phyloP scores from a whole-genome alignment of 805 yeast genomes.

The Spathaspora boniae region DNA sequence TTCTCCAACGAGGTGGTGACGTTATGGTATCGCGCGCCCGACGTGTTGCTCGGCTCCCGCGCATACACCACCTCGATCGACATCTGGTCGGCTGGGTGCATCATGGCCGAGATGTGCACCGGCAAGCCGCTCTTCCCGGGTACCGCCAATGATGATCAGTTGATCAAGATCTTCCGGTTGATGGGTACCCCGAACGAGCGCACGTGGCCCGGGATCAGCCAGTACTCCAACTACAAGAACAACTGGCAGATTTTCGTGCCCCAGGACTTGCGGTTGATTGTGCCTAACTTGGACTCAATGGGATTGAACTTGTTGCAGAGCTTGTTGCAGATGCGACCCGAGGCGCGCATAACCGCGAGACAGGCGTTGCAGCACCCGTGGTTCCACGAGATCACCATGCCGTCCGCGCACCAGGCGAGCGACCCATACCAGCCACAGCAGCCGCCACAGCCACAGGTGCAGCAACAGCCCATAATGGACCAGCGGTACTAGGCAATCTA shows the following conservation, averaged over 20 bases:
- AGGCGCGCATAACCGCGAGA: constrained; percentile 56
- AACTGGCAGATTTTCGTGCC: constrained; percentile 85
- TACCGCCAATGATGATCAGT: constrained; percentile 91
- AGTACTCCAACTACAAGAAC: constrained; percentile 79
- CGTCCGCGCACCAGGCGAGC: constrained; percentile 27
- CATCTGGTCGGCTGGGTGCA: constrained; percentile 98
- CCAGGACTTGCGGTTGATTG: constrained; percentile 71
- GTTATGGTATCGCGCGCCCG: constrained; percentile 97
- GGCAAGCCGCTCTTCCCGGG: constrained; percentile 97
- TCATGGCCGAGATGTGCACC: constrained; percentile 97
- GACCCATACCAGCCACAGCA: constrained; percentile 19
- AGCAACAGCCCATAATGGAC: constrained; percentile 8
- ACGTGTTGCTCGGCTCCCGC: constrained; percentile 89
- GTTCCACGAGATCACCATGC: constrained; percentile 69
- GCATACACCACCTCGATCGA: constrained; percentile 96
- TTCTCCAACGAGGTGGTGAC: constrained; percentile 98
- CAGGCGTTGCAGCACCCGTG: constrained; percentile 69
- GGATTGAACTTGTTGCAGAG: constrained; percentile 65
- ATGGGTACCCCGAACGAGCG: constrained; percentile 97
- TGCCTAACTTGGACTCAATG: constrained; percentile 66
- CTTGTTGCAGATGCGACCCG: constrained; percentile 59
- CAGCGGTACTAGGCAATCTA: constrained; percentile 6
- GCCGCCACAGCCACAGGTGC: constrained; percentile 14
- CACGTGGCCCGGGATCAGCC: constrained; percentile 96
- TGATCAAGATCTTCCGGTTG: constrained; percentile 83